Evolutionary conservation across 2,329 filamentous ascomycete species (phyloP).

Genomic region (Fusarium pininemorale): DNA sequence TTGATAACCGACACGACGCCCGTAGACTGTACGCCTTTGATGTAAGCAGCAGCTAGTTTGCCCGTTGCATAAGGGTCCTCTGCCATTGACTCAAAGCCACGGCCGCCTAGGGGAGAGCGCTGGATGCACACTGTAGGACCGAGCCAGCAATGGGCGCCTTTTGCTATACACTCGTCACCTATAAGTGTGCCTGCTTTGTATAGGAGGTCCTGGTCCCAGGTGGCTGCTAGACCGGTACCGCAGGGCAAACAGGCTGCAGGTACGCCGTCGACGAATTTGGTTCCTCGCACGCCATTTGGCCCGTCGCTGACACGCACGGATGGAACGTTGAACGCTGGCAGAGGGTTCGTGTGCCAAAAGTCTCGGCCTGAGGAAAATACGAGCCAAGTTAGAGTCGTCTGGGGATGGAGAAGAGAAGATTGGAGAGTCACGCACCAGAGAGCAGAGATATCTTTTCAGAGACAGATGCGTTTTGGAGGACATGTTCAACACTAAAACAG

Average conservation of each 20-base stretch:
- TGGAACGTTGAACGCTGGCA: neutral
- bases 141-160: neutral
- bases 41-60: neutral
- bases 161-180: neutral
- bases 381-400: neutral
- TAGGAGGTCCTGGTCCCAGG: neutral
- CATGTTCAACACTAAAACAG: neutral
- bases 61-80: neutral
- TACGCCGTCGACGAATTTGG: neutral
- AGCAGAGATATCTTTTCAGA: neutral
- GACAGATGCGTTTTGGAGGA: neutral
- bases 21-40: neutral
- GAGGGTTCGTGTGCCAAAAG: neutral
- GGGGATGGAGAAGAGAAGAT: accelerated
- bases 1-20: neutral
- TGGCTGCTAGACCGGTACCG: neutral
- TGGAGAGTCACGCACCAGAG: accelerated
- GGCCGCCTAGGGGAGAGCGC: neutral
- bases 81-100: neutral
- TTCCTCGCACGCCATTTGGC: neutral
- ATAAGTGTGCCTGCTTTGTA: neutral
- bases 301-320: neutral
- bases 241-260: neutral
- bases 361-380: neutral
- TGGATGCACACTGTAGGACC: neutral